Evolutionary conservation across 2,329 filamentous ascomycete genomes (phyloP).

Genomic region (Pyricularia sp.): DNA sequence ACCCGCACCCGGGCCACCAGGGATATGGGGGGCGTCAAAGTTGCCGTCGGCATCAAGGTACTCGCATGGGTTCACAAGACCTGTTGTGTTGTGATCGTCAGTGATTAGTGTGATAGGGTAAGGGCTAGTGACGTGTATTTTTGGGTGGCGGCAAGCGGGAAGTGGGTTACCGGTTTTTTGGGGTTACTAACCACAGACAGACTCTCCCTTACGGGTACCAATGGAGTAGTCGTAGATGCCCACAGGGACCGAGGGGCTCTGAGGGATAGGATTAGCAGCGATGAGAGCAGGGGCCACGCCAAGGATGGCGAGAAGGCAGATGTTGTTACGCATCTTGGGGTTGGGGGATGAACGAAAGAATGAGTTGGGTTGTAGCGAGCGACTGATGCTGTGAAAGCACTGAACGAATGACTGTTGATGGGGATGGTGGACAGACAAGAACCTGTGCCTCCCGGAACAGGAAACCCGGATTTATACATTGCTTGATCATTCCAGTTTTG

Average conservation of each 20-base stretch:
- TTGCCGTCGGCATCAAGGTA: not conserved
- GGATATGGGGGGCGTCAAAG: not conserved
- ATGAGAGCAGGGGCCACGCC: not conserved
- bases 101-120: not conserved
- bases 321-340: not conserved
- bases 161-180: not conserved
- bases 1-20: not conserved
- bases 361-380: not conserved
- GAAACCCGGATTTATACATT: not conserved
- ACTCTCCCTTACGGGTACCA: not conserved
- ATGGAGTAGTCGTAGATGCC: not conserved
- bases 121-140: not conserved
- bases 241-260: too few species aligned
- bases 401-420: not conserved
- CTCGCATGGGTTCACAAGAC: not conserved
- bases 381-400: not conserved
- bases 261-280: not conserved
- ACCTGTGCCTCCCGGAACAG: not conserved
- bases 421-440: not conserved
- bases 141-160: not conserved
- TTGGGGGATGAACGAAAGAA: not conserved
- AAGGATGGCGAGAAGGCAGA: not conserved
- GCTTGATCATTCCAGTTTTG: not conserved
- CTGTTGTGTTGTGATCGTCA: not conserved
- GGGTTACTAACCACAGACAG: not conserved